Base-by-base conservation (phyloP, 106 monocot genomes). In the Dendrobium nobile region DNA sequence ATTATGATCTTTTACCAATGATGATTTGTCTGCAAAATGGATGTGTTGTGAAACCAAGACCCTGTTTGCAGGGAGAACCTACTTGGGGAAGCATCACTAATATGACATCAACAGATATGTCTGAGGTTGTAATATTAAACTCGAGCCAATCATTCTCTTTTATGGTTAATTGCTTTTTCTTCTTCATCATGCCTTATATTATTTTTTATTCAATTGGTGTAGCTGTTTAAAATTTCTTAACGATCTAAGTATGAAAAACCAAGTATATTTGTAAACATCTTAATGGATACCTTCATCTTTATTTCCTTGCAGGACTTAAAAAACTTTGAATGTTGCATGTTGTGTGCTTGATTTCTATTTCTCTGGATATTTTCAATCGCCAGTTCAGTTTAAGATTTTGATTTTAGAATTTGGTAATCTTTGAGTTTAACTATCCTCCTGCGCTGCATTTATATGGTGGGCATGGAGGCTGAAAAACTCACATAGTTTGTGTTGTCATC, bases 1-100 rank as follows among this genome's bases (percentile, higher is more conserved):
- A 51, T 51, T 51, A 51, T 51, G 1, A 13, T 51, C 28, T 8
- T 2, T 26, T 75, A 58, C 51, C 75, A 1, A 22, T 64, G 80
- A 84, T 80, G 80, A 80, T 80, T 51, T 80, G 80, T 84, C 84
- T 80, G 84, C 79, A 84, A 67, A 84, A 75, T 79, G 86, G 82
- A 86, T 31, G 75, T 75, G 79, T 31, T 86, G 86, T 82, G 79
- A 41, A 82, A 28, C 77, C 79, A 82, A 79, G 79, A 54, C 82
- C 67, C 86, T 82, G 86, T n/a, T 54, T 48, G 22, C 78, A 85
- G 81, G 78, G 76, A 76, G 76, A 76, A 76, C 76, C 76, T 51
- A 42, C 76, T 76, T 76, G 76, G 76, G 26, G 48, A 24, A 48
- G 24, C 76, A 11, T 4, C 22, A 28, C 11, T 16, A 48, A 75